Percentiles rank a stretch among this genome's conserved stretches.
phyloP scores from a whole-genome alignment of 805 yeast species.

The Candida xyloterini region DNA sequence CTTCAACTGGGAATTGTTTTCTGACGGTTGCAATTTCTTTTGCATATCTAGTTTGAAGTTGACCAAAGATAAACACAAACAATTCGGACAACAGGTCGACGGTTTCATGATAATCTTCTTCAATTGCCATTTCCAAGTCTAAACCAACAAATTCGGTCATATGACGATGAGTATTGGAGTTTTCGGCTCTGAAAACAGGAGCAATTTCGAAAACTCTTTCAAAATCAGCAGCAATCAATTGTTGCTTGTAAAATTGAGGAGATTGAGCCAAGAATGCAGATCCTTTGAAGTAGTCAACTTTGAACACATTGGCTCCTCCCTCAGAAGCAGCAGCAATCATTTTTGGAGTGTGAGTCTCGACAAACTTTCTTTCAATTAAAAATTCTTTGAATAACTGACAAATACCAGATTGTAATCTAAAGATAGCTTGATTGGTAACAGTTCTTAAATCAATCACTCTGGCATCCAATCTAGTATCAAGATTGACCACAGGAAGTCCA shows the following conservation, averaged over 20 bases:
- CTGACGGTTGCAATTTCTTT: slow-evolving; percentile 87
- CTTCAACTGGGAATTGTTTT: slow-evolving; percentile 96
- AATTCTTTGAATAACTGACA: slow-evolving; percentile 87
- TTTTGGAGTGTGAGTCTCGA: slow-evolving; percentile 96
- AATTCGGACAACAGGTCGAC: slow-evolving; percentile 53
- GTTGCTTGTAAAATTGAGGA: slow-evolving; percentile 97
- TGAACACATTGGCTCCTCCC: slow-evolving; percentile 97
- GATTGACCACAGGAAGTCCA: slow-evolving; percentile 89
- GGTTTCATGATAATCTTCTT: slow-evolving; percentile 96
- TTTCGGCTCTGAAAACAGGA: slow-evolving; percentile 98
- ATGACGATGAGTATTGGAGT: slow-evolving; percentile 98
- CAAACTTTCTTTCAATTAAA: slow-evolving; percentile 61
- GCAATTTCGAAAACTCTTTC: slow-evolving; percentile 95
- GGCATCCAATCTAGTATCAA: slow-evolving; percentile 92
- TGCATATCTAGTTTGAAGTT: slow-evolving; percentile 74
- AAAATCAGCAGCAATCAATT: slow-evolving; percentile 95
- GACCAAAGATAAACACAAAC: slow-evolving; percentile 83
- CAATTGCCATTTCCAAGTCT: slow-evolving; percentile 97
- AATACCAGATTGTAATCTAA: slow-evolving; percentile 90
- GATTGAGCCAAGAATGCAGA: slow-evolving; percentile 95
- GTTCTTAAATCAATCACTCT: slow-evolving; percentile 97
- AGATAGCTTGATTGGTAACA: slow-evolving; percentile 94
- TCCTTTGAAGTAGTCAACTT: slow-evolving; percentile 87
- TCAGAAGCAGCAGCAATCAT: slow-evolving; percentile 93
- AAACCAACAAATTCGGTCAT: slow-evolving; percentile 98